Evolutionary conservation across 1,139 yeast species (phyloP), one percentile per base, ranked within the genome.

Genomic region (Saccharomyces hybrid): DNA sequence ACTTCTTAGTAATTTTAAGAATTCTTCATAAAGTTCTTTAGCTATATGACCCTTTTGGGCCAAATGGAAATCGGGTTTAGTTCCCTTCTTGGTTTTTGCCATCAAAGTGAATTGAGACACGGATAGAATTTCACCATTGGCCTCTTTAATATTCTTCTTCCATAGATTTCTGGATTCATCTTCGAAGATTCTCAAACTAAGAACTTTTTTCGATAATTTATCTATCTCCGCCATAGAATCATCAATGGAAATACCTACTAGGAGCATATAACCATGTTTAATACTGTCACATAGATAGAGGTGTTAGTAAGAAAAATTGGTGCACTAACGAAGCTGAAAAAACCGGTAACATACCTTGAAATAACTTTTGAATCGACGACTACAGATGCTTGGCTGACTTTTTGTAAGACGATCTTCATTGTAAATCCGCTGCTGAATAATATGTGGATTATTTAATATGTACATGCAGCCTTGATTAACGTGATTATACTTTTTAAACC

Each of bases 21-120:
- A 87, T 48, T 68, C 65, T n/a, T 84, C 78, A 66, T 90, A 93
- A 54, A 89, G 71, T 14, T 74, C 81, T 31, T 74, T 72, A 0
- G 98, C 97, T 1, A 76, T 70, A n/a, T 76, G 80, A 0, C 90
- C 96, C 69, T 85, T 87, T 53, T 90, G 96, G 0, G 97, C 97
- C 56, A 76, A 75, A 66, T 91, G 97, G 69, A 91, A 90, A 65
- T 91, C 97, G 0, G 98, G 98, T 66, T 90, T 91, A 5, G 96
- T 80, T 4, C 97, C 97, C 69, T 91, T 91, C 63, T 82, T 85
- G 25, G 93, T 80, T 32, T 81, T 85, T 0, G 90, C 98, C 66
- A 85, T 82, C 44, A 91, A 75, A 0, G 99, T 91, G 72, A 91
- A 91, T 66, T 91, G 99, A 4, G 96, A 88, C 0, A 91, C 95